Base-by-base conservation (phyloP, 768 basidiomycete genomes). In the Erythrobasidium yunnanense region DNA sequence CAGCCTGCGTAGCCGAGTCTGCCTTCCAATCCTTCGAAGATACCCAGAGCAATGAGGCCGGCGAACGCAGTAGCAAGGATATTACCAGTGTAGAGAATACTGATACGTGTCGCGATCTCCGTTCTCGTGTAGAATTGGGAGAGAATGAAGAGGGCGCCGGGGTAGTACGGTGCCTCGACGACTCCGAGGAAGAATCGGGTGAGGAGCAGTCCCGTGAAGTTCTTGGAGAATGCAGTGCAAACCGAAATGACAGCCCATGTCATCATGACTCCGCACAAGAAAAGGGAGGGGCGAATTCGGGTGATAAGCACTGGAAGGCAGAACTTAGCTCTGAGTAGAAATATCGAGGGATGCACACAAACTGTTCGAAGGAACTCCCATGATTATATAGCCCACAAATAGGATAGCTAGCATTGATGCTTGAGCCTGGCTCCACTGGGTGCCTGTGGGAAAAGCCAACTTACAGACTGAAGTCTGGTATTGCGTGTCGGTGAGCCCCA, bases 121-220 rank as follows among this genome's bases (percentile, higher is more conserved):
- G 50, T 52, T 18, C 50, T 18, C 17, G 50, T 52, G 50, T 52
- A 52, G 50, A 52, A 52, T 11, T 52, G 8, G 25, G 50, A 52
- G 15, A 52, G 25, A 23, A 52, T 52, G 50, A 52, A 52, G 17
- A 52, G 8, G 50, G 50, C 50, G 25, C 50, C 50, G 11, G 50
- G 50, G 25, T 52, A 52, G 50, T 52, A 52, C 25, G 50, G 50
- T 15, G 50, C 50, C 25, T 52, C 50, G 13, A 52, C 50, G 11
- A 52, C 50, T 13, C 50, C 50, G 25, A 52, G 50, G 50, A 52
- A 52, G 50, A 52, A 52, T 11, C 50, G 50, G 11, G 50, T 52
- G 50, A 52, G 18, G 15, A 52, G 50, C 13, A 52, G 50, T 11
- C 50, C 50, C 15, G 50, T 52, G 25, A n/a, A 52, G 50, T 52